These are phyloP conservation scores for Rhizophagus sp. DNA, from an alignment of 192 early-diverging fungal species.

Conservation along the genomic window DNA sequence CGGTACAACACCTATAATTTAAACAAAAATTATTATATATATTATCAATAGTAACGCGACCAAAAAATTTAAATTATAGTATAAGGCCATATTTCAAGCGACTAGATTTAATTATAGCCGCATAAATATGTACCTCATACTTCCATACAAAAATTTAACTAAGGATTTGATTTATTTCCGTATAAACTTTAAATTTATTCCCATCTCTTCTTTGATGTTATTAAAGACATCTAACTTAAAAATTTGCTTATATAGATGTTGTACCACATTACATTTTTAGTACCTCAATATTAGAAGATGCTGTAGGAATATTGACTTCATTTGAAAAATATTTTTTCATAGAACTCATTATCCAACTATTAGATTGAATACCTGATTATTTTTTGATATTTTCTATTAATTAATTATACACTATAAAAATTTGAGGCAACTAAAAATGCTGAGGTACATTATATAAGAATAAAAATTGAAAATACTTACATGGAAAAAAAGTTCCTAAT, in stretches of 20 bases:
- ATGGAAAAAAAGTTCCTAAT: conserved; percentile 49
- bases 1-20: conserved; percentile 36
- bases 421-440: background rate
- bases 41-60: background rate
- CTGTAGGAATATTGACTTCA: background rate
- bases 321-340: background rate
- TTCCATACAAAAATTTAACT: too few species aligned
- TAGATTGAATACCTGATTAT: background rate
- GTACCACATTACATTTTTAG: background rate
- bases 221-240: too few species aligned
- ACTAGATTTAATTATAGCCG: too few species aligned
- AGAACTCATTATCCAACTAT: background rate
- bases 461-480: conserved; percentile 4
- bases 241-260: background rate
- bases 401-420: background rate
- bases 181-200: too few species aligned
- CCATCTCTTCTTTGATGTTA: too few species aligned
- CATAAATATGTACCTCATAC: too few species aligned
- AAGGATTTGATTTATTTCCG: too few species aligned
- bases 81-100: too few species aligned
- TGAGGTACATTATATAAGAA: background rate
- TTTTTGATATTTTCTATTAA: background rate
- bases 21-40: background rate
- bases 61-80: too few species aligned
- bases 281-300: background rate